These are phyloP conservation scores for Umbelopsis sp. DNA, from an alignment of 192 early-diverging fungal species.

Conservation along the genomic window DNA sequence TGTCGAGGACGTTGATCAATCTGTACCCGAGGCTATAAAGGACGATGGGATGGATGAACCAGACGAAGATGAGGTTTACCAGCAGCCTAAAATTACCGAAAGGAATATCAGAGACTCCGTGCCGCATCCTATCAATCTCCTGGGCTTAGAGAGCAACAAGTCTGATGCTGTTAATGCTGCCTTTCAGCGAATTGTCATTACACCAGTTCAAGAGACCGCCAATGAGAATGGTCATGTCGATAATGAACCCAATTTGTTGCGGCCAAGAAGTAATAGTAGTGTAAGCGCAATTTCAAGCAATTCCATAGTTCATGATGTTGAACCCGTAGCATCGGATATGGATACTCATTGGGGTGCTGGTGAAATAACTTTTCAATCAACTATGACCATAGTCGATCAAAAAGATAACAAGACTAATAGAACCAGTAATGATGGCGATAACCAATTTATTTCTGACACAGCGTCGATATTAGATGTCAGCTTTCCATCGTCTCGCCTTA, in stretches of 20 bases:
- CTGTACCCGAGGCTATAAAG: background rate
- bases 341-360: background rate
- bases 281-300: background rate
- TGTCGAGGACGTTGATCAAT: background rate
- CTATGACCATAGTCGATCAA: background rate
- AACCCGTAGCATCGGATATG: background rate
- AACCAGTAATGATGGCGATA: background rate
- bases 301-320: background rate
- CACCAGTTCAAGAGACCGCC: background rate
- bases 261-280: background rate
- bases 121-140: background rate
- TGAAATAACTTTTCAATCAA: background rate
- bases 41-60: background rate
- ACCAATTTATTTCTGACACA: background rate
- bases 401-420: background rate
- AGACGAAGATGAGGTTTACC: background rate
- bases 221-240: background rate
- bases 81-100: background rate
- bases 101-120: background rate
- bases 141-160: background rate
- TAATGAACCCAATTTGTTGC: background rate
- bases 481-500: background rate
- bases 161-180: background rate
- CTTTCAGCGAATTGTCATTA: background rate
- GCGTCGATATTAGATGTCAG: background rate